Evolutionary conservation across 2,329 filamentous ascomycete genomes (phyloP).

Genomic region (Fusarium xylarioides): DNA sequence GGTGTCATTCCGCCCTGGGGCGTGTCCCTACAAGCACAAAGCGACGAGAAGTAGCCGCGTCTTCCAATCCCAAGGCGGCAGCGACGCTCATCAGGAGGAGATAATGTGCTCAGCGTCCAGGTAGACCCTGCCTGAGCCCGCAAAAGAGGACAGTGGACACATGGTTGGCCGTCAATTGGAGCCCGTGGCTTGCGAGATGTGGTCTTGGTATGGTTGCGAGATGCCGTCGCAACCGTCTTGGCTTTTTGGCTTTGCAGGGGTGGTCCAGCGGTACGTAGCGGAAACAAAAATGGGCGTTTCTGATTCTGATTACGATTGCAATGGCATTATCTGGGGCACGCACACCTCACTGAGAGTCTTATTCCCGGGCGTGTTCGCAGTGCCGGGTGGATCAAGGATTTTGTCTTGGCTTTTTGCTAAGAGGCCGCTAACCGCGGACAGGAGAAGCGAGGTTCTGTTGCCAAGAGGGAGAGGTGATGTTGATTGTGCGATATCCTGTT

Average conservation of each 20-base stretch:
- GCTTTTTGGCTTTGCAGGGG: slow-evolving; percentile 47
- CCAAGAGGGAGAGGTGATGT: slow-evolving; percentile 7
- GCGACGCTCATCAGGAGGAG: slow-evolving; percentile 3
- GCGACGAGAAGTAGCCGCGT: neutral
- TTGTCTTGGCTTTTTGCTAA: slow-evolving; percentile 29
- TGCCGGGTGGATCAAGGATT: slow-evolving; percentile 36
- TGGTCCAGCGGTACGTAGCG: neutral
- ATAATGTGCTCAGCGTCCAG: slow-evolving; percentile 10
- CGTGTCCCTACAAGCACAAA: slow-evolving; percentile 17
- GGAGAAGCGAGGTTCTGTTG: neutral
- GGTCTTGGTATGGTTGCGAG: slow-evolving; percentile 46
- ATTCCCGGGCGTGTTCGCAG: slow-evolving; percentile 44
- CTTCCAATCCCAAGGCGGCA: slow-evolving; percentile 24
- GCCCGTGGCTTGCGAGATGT: slow-evolving; percentile 41
- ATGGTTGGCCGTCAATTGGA: slow-evolving; percentile 33
- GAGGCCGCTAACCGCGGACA: slow-evolving; percentile 11
- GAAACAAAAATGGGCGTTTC: slow-evolving; percentile 31
- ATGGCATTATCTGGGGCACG: slow-evolving; percentile 37
- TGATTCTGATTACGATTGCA: slow-evolving; percentile 15
- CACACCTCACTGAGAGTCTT: slow-evolving; percentile 34
- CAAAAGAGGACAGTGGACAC: slow-evolving; percentile 27
- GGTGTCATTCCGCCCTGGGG: slow-evolving; percentile 36
- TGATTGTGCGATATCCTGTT: neutral
- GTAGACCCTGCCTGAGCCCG: slow-evolving; percentile 14
- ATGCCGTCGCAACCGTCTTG: slow-evolving; percentile 54